phyloP scores from a whole-genome alignment of 441 rosid species.

The Pelargonium citronellum region DNA sequence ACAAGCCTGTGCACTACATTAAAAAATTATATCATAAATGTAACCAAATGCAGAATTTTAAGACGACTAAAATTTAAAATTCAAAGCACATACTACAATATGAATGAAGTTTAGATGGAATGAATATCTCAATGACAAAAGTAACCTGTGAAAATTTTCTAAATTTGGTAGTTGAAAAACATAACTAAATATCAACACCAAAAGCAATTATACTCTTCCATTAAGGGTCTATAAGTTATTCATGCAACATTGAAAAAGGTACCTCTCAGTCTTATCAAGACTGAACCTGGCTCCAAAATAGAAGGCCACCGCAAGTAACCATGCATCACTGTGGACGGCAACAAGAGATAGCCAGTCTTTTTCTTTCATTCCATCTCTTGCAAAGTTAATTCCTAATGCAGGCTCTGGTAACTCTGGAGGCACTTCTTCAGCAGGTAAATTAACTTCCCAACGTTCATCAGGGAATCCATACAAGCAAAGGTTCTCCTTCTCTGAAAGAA shows the following conservation, averaged over 20 bases:
- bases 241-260: constrained; percentile 15
- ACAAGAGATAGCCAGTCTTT: constrained; percentile 91
- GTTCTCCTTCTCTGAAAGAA: constrained; percentile 68
- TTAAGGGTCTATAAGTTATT: not conserved
- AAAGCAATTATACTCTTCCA: not conserved
- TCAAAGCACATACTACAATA: not conserved
- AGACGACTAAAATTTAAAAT: not conserved
- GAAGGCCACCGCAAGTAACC: constrained; percentile 90
- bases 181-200: not conserved
- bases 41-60: not conserved
- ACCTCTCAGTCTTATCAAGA: constrained; percentile 91
- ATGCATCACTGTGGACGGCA: constrained; percentile 94
- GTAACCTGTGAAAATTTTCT: not conserved
- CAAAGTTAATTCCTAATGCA: constrained; percentile 89
- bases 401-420: constrained; percentile 99
- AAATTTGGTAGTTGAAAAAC: not conserved
- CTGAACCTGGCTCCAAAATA: constrained; percentile 88
- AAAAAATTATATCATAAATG: not conserved
- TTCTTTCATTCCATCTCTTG: constrained; percentile 96
- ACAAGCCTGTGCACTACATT: not conserved
- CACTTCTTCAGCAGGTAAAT: constrained; percentile 91
- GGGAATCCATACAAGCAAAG: constrained; percentile 90
- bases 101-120: not conserved
- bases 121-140: not conserved
- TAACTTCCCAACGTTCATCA: constrained; percentile 89